These are phyloP conservation scores for Phytophthora fragariae DNA, from an alignment of 352 stramenopile species.

Conservation along the genomic window DNA sequence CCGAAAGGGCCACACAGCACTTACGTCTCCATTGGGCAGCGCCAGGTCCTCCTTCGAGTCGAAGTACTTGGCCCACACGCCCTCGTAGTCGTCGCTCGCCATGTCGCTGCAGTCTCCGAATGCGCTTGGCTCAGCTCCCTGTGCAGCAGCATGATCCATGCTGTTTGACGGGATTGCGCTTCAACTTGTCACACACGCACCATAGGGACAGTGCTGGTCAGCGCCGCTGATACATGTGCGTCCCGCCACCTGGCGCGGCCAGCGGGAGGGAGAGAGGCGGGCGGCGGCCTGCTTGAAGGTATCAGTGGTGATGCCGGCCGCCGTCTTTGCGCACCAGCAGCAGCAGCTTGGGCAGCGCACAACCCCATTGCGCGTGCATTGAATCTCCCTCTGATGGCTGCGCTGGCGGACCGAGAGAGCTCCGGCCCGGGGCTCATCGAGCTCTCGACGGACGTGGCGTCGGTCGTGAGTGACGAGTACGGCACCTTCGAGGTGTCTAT, in stretches of 20 bases:
- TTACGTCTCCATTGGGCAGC: slow-evolving; percentile 72
- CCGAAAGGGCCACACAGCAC: neutral
- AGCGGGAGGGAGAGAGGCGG: slow-evolving; percentile 23
- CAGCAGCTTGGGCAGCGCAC: neutral
- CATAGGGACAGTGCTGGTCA: neutral
- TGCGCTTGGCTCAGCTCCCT: neutral
- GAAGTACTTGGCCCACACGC: slow-evolving; percentile 78
- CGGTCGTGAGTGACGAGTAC: slow-evolving; percentile 59
- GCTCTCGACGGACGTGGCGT: slow-evolving; percentile 18
- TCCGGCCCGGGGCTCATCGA: slow-evolving; percentile 16
- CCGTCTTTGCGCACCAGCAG: neutral
- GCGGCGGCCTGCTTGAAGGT: slow-evolving; percentile 14
- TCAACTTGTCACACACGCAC: neutral
- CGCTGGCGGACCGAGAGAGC: slow-evolving; percentile 22
- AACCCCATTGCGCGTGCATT: neutral
- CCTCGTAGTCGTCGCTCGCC: slow-evolving; percentile 35
- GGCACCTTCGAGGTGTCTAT: slow-evolving; percentile 77
- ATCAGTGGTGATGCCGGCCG: slow-evolving; percentile 3
- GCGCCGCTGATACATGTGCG: slow-evolving; percentile 3
- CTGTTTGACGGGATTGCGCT: neutral
- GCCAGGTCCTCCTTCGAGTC: slow-evolving; percentile 70
- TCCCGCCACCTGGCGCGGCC: slow-evolving; percentile 12
- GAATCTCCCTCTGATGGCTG: slow-evolving; percentile 13
- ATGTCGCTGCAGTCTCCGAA: slow-evolving; percentile 5
- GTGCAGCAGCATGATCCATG: neutral